Evolutionary conservation across 2,329 filamentous ascomycete species (phyloP).

Genomic region (Lasiodiplodia theobromae): DNA sequence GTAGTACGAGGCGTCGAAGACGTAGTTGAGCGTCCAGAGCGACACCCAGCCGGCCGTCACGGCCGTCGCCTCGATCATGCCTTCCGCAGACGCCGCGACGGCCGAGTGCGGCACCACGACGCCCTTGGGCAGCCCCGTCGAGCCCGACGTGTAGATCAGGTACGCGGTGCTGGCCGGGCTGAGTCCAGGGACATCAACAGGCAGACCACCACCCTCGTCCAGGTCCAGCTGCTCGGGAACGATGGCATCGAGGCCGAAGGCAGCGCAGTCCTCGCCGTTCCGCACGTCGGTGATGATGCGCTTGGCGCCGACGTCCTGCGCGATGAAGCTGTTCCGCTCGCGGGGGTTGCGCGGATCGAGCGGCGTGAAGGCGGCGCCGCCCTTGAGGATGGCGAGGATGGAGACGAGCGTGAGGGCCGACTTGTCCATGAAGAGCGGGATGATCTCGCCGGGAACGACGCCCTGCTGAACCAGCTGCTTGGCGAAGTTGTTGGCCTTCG

Average conservation of each 20-base stretch:
- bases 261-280: not conserved
- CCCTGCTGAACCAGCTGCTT: not conserved
- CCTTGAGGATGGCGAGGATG: slow-evolving; percentile 47
- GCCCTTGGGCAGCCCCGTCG: slow-evolving; percentile 36
- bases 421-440: slow-evolving; percentile 48
- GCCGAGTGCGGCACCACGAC: slow-evolving; percentile 21
- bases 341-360: slow-evolving; percentile 47
- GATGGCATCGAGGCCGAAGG: not conserved
- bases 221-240: not conserved
- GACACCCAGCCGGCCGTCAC: not conserved
- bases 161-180: slow-evolving; percentile 16
- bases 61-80: not conserved
- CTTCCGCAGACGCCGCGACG: not conserved
- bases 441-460: not conserved
- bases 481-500: not conserved
- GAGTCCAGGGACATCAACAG: not conserved
- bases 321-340: slow-evolving; percentile 44
- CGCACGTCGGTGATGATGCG: not conserved
- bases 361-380: slow-evolving; percentile 45
- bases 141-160: slow-evolving; percentile 36
- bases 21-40: slow-evolving; percentile 15
- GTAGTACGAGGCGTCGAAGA: slow-evolving; percentile 19
- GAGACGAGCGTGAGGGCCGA: slow-evolving; percentile 43
- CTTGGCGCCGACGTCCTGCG: slow-evolving; percentile 40
- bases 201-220: too few species aligned